Evolutionary conservation across 192 early-diverging fungal species (phyloP), one percentile per base, ranked within the genome.

Genomic region (Mortierella hygrophila): DNA sequence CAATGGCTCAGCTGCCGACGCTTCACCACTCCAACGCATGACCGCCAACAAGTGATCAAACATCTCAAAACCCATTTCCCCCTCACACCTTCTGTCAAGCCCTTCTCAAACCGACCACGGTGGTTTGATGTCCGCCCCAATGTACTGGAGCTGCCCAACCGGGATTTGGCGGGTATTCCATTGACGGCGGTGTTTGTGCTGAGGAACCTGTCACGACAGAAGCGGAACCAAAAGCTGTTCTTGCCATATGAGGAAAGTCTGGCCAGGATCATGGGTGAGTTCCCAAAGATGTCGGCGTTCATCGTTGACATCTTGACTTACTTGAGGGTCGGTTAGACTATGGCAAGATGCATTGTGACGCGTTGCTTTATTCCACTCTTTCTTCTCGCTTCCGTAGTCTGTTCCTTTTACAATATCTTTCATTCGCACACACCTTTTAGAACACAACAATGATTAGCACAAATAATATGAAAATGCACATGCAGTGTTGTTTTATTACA

Each of bases 1-100:
- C 80, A 90, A 26, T 93, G 92, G 92, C 89, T 90, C 71, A 87
- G 82, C 37, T 93, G 92, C 63, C 44, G 70, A 40, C 87, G 89
- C 29, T 89, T 89, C 68, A 76, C 83, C 38, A 82, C 70, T 7
- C 83, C 84, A 35, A 80, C 82, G 2, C 54, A 76, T 47, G 82
- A 83, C 68, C 85, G 89, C 9, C 77, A 79, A 46, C 35, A 78
- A 44, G 84, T 91, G 16, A 80, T 91, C 29, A 80, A 79, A 40
- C 92, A 92, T 75, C 76, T 92, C 41, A 90, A 91, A 47, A 91
- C 86, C 35, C 91, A 93, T 68, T 90, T 91, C 76, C 89, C 89
- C 18, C 75, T 87, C 37, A 87, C 89, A 35, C 89, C 83, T 1
- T 87, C 89, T n/a, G 75, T 85, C 40, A 75, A 83, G 49, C 60